Percentiles rank a stretch among this genome's conserved stretches.
These are phyloP conservation scores for Cytospora chrysosperma DNA, from an alignment of 2,329 filamentous ascomycete genomes.

Conservation along the genomic window DNA sequence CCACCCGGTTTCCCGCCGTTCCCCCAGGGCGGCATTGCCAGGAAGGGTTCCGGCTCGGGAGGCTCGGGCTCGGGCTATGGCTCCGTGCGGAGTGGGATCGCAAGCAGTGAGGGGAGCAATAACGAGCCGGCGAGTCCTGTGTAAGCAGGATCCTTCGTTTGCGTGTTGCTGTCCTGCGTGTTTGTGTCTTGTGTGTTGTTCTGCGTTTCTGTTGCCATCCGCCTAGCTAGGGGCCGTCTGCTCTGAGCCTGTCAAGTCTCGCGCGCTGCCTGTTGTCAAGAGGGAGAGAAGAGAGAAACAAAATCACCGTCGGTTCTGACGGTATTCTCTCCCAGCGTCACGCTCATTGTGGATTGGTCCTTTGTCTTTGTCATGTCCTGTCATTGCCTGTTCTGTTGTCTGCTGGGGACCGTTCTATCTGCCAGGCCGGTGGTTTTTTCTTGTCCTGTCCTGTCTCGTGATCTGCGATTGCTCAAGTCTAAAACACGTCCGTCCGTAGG, in stretches of 20 bases:
- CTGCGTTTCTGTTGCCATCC: conserved; percentile 3
- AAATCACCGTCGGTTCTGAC: neutral
- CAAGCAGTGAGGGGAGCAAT: conserved; percentile 48
- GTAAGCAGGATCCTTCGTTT: conserved; percentile 21
- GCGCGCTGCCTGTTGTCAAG: neutral
- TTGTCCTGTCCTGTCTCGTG: neutral
- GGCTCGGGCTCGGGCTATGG: conserved; percentile 28
- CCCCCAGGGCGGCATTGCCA: conserved; percentile 26
- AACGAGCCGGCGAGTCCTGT: conserved; percentile 53
- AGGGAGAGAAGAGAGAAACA: neutral
- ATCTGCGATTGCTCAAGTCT: neutral
- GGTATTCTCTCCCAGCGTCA: neutral
- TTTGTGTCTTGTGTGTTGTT: neutral
- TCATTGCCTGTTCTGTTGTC: conserved; percentile 1
- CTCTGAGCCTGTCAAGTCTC: neutral
- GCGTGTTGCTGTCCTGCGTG: neutral
- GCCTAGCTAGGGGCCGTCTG: neutral
- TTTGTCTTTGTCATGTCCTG: neutral
- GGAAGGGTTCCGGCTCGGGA: conserved; percentile 27
- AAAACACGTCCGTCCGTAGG: conserved; percentile 10
- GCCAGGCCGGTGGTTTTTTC: neutral
- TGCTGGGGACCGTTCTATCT: conserved; percentile 2
- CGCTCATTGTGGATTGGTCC: neutral
- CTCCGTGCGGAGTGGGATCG: conserved; percentile 40
- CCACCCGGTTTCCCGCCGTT: conserved; percentile 20